These are phyloP conservation scores for Kuraishia ogatae DNA, from an alignment of 805 yeast species.

Conservation along the genomic window DNA sequence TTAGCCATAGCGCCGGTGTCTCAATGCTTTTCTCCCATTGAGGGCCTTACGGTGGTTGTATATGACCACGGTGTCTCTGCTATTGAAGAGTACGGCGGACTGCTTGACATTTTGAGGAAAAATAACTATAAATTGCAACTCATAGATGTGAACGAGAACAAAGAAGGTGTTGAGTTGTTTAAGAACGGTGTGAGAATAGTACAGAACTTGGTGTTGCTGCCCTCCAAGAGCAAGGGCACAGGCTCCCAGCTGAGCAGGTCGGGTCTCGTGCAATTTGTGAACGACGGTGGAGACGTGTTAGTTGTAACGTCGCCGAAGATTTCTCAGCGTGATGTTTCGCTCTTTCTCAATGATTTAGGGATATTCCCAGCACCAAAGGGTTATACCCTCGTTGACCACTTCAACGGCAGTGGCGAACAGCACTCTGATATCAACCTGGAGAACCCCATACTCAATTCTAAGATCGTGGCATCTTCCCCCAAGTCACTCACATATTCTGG, in stretches of 20 bases:
- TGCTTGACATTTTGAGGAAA: conserved; percentile 10
- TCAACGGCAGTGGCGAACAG: conserved; percentile 24
- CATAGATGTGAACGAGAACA: conserved; percentile 16
- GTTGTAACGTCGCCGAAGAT: conserved; percentile 43
- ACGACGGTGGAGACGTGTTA: conserved; percentile 69
- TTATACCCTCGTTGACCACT: conserved; percentile 57
- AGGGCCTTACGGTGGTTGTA: conserved; percentile 3
- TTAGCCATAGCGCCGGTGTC: conserved; percentile 3
- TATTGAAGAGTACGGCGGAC: conserved; percentile 13
- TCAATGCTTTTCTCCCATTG: background rate
- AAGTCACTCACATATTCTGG: conserved; percentile 27
- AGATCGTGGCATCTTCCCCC: conserved; percentile 11
- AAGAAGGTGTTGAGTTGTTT: conserved; percentile 19
- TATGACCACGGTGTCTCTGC: conserved; percentile 3
- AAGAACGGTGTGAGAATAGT: conserved; percentile 35
- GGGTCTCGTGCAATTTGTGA: conserved; percentile 49
- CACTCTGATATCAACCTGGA: conserved; percentile 13
- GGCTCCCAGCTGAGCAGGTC: conserved; percentile 31
- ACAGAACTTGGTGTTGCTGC: conserved; percentile 52
- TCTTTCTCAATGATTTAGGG: conserved; percentile 72
- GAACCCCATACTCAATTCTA: conserved; percentile 21
- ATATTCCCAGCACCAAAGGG: conserved; percentile 76
- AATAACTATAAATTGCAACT: conserved; percentile 10
- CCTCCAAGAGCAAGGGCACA: conserved; percentile 39
- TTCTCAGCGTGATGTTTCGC: conserved; percentile 52